Conservation (phyloP, 2,329 filamentous ascomycete species). For the Aspergillus floridensis region DNA sequence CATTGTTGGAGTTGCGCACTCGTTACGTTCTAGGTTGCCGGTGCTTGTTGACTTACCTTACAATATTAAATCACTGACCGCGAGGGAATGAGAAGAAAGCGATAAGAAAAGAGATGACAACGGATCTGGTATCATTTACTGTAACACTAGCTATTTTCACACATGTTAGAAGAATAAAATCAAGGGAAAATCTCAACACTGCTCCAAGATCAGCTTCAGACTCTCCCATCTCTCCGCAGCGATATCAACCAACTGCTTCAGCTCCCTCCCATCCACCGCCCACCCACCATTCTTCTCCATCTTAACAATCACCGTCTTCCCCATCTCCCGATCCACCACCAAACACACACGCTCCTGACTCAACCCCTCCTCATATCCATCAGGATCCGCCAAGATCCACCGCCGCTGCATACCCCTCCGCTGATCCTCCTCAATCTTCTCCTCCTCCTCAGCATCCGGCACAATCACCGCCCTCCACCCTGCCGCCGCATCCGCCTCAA, state of each 20-base stretch:
- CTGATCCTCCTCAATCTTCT: conserved; percentile 45
- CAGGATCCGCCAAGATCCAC: conserved; percentile 85
- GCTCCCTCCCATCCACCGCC: conserved; percentile 61
- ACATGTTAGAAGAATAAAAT: background rate
- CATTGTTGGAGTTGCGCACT: background rate
- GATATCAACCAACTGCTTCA: conserved; percentile 58
- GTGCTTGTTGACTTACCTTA: background rate
- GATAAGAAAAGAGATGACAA: background rate
- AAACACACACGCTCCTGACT: conserved; percentile 81
- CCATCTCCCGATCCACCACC: conserved; percentile 63
- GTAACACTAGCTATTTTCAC: conserved; percentile 8
- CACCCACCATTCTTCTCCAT: conserved; percentile 84
- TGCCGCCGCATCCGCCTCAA: conserved; percentile 56
- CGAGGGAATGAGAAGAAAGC: background rate
- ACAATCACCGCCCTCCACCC: conserved; percentile 40
- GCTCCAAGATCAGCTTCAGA: conserved; percentile 46
- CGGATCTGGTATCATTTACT: conserved; percentile 26
- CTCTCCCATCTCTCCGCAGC: conserved; percentile 66
- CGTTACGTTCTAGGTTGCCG: background rate
- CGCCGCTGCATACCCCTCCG: conserved; percentile 34
- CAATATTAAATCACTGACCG: background rate
- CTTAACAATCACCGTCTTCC: conserved; percentile 57
- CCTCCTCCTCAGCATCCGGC: conserved; percentile 32
- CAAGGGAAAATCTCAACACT: conserved; percentile 22
- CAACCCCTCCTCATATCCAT: conserved; percentile 81